A percentile compares a stretch with the other conserved stretches of the same genome.
phyloP scores from a whole-genome alignment of 768 basidiomycete genomes.

The Tulasnella sp. region DNA sequence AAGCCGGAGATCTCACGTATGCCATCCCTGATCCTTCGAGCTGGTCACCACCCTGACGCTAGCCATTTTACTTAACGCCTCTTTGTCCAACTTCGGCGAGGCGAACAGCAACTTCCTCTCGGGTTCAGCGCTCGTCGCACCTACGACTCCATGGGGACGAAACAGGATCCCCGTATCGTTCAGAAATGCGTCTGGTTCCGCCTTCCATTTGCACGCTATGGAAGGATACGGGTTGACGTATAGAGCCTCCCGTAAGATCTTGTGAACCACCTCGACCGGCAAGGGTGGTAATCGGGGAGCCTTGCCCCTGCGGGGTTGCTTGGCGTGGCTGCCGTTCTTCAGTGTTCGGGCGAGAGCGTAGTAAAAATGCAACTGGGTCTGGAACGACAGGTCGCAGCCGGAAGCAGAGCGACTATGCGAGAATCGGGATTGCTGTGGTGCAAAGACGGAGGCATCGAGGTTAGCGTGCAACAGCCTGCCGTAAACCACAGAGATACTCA shows the following conservation, averaged over 20 bases:
- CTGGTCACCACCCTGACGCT: not conserved
- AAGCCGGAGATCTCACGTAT: not conserved
- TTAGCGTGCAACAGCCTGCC: not conserved
- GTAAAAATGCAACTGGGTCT: slow-evolving; percentile 1
- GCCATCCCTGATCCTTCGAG: slow-evolving; percentile 33
- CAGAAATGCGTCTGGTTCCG: slow-evolving; percentile 4
- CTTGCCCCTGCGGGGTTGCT: not conserved
- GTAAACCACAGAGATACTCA: not conserved
- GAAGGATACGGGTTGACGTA: not conserved
- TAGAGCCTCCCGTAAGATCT: slow-evolving; percentile 13
- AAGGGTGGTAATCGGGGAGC: not conserved
- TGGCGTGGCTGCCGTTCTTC: slow-evolving; percentile 2
- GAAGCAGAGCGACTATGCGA: not conserved
- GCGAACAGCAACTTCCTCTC: slow-evolving; percentile 3
- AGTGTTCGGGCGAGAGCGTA: slow-evolving; percentile 24
- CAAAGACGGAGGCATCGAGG: not conserved
- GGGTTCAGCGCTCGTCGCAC: not conserved
- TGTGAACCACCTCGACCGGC: slow-evolving; percentile 15
- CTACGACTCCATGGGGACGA: not conserved
- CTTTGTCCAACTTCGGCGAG: not conserved
- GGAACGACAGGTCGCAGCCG: not conserved
- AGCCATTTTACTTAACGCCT: not conserved
- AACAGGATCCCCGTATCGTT: not conserved
- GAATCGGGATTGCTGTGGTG: slow-evolving; percentile 12
- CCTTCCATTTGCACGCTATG: not conserved